These are phyloP conservation scores for Nicotiana tomentosiformis DNA, from an alignment of 257 asterid genomes.

Conservation along the genomic window DNA sequence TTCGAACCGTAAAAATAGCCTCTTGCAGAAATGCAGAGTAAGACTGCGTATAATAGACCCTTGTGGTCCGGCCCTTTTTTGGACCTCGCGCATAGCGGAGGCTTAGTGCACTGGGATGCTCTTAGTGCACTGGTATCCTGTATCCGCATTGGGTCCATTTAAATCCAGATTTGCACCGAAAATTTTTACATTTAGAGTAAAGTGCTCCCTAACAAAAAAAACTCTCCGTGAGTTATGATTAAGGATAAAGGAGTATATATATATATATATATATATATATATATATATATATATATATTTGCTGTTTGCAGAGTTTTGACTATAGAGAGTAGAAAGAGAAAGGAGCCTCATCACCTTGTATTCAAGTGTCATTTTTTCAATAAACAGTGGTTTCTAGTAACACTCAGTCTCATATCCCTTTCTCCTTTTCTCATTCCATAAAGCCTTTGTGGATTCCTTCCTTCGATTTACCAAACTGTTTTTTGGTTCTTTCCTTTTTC, in stretches of 20 bases:
- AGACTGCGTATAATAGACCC: too few relatives aligned
- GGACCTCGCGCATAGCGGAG: accelerated
- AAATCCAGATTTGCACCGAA: neutral
- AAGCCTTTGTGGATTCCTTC: conserved; percentile 10
- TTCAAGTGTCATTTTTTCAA: conserved; percentile 79
- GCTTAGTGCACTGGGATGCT: accelerated
- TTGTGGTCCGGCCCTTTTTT: too few relatives aligned
- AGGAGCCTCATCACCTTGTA: conserved; percentile 31
- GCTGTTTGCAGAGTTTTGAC: conserved; percentile 34
- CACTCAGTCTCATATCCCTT: conserved; percentile 41
- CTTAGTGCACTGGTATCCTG: too few relatives aligned
- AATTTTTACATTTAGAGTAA: too few relatives aligned
- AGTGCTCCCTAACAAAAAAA: too few relatives aligned
- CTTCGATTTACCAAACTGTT: conserved; percentile 3
- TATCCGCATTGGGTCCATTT: too few relatives aligned
- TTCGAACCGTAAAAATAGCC: too few relatives aligned
- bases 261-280: neutral
- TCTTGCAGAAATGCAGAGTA: too few relatives aligned
- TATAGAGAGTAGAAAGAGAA: conserved; percentile 28
- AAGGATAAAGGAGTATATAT: too few relatives aligned
- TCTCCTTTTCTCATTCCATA: conserved; percentile 15
- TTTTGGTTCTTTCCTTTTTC: neutral
- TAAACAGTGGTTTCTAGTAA: conserved; percentile 62
- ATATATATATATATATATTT: too few relatives aligned
- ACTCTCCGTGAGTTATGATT: too few relatives aligned